Base-by-base conservation (phyloP, 192 early-diverging fungal species). In the Pilaira anomala region DNA sequence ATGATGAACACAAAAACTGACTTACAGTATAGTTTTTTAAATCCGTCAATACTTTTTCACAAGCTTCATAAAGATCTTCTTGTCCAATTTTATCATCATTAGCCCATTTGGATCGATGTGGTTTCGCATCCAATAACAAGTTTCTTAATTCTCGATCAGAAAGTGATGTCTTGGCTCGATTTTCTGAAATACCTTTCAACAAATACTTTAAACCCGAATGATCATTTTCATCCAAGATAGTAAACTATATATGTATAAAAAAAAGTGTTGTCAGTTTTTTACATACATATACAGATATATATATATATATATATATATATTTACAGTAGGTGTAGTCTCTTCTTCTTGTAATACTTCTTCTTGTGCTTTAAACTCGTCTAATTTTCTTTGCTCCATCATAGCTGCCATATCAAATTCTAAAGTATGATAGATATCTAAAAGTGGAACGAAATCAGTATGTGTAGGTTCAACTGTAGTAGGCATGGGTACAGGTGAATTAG, bases 91-190 rank as follows among this genome's bases (percentile, higher is more conserved):
- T 83, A 51, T 92, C 88, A 36, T 94, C 88, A 62, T 88, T 90
- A 0, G 91, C 83, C 94, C 94, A 96, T 74, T 94, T 94, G 39
- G 91, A 90, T 58, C 89, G 81, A 61, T 86, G 86, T 30, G 91
- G 88, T 26, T 87, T 83, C 13, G 92, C 83, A 68, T 92, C 90
- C 1, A 84, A 85, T n/a, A 96, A 68, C 19, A 96, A 71, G 26
- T 83, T 78, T 67, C 84, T 81, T 49, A 96, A 70, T 66, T 91
- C 88, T 7, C 83, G 80, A 41, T 87, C 86, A 21, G 83, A 76
- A 60, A 91, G 63, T 39, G 66, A 75, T 12, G 83, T 84, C 13
- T 76, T 81, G 28, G 81, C 76, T 14, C 88, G 80, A 42, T 88
- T 83, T 61, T 84, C 81, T 53, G 88, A 85, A 42, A 95, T 90